A percentile compares a stretch with the other conserved stretches of the same genome.
These are phyloP conservation scores for Acacia pycnantha DNA, from an alignment of 331 rosid genomes.

Conservation along the genomic window DNA sequence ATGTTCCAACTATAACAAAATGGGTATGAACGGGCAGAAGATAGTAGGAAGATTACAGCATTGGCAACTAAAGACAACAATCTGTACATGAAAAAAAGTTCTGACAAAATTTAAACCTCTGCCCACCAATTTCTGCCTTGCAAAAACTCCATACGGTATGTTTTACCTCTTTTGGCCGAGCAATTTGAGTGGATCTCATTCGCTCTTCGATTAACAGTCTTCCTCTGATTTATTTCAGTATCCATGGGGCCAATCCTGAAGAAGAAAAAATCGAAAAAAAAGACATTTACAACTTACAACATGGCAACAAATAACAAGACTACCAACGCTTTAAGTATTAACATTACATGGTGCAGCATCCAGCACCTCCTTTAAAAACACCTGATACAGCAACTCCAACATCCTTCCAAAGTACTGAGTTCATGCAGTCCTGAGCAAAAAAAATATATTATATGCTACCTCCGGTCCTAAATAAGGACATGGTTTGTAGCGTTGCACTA, in stretches of 20 bases:
- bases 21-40: constrained; percentile 17
- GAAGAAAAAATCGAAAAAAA: constrained; percentile 23
- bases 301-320: background rate
- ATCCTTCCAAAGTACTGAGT: constrained; percentile 45
- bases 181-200: constrained; percentile 17
- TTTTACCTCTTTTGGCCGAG: constrained; percentile 41
- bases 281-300: background rate
- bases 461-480: no score
- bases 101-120: constrained; percentile 3
- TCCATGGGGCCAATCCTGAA: constrained; percentile 46
- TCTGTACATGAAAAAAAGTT: background rate
- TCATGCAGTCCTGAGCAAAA: constrained; percentile 23
- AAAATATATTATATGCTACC: no score
- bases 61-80: background rate
- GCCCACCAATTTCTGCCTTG: background rate
- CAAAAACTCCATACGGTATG: background rate
- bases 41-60: background rate
- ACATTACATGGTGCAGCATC: constrained; percentile 46
- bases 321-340: constrained; percentile 3
- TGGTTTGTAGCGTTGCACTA: no score
- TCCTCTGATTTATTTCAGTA: constrained; percentile 21
- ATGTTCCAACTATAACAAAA: background rate
- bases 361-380: constrained; percentile 27
- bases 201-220: constrained; percentile 17
- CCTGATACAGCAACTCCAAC: constrained; percentile 41